Evolutionary conservation across 164 flowering plant species (phyloP), one percentile per base, ranked within the genome.

Genomic region (Umbellularia californica): DNA sequence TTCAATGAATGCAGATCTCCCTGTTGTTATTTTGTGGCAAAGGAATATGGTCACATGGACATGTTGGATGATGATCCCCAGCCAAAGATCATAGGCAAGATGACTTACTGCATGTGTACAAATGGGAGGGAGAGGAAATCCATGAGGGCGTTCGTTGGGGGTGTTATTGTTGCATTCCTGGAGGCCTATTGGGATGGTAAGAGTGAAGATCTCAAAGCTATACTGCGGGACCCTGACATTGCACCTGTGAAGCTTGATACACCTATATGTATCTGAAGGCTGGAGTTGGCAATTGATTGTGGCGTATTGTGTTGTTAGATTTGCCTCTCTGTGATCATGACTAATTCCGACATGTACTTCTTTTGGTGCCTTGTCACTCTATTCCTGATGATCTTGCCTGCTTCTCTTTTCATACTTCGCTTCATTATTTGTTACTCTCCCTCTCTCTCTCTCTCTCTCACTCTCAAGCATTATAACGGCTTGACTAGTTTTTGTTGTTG

Each of bases 141-240:
- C 1, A 81, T 87, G 92, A 82, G 92, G 81, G 81, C 75, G 60
- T 72, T 76, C 68, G 87, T 79, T 0, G 89, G 89, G 15, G 92
- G 92, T 47, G 64, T 81, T n/a, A 78, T 79, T 3, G 89, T 88
- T 2, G 88, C 92, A 1, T 85, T 84, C 69, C 24, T 85, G 41
- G 75, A 70, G 72, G 81, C 81, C 51, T 78, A 71, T 72, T 75
- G 83, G 71, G 79, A 81, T 28, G 88, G 83, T 17, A 81, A 92
- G 75, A 17, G 30, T 2, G 63, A 74, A 4, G 79, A 81, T 15
- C 71, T 88, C 25, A 35, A 73, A 58, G 83, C 75, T 28, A 77
- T 88, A 2, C 77, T 72, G 69, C 72, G 80, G 24, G 77, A 82
- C 17, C 70, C 73, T 65, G 80, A 47, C 62, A 75, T 47, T 68